Evolutionary conservation across 441 rosid genomes (phyloP).

Genomic region (Iberis amara): DNA sequence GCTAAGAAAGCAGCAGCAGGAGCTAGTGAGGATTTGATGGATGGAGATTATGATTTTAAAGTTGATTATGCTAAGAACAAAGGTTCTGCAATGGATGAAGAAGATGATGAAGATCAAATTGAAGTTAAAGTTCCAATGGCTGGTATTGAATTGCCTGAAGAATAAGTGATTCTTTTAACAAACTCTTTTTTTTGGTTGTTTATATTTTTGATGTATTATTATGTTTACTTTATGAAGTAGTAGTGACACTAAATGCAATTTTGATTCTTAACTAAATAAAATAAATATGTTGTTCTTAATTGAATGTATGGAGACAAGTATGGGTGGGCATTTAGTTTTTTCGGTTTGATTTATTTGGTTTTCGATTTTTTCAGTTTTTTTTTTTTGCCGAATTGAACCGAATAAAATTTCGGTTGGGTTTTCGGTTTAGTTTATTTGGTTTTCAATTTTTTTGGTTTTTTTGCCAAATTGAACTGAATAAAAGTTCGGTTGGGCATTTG

Average conservation of each 20-base stretch:
- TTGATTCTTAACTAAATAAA: neutral
- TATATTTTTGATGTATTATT: neutral
- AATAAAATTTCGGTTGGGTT: no score
- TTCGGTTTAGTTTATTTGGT: no score
- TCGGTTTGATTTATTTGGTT: no score
- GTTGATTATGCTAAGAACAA: constrained; percentile 56
- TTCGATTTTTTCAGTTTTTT: no score
- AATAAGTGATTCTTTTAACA: constrained; percentile 23
- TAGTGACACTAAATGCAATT: neutral
- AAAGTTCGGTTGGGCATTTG: no score
- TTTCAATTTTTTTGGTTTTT: no score
- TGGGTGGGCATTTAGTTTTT: no score
- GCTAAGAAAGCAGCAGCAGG: constrained; percentile 34
- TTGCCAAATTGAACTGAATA: no score
- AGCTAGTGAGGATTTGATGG: constrained; percentile 45
- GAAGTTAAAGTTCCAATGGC: constrained; percentile 50
- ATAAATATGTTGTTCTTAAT: no score
- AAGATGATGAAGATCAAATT: constrained; percentile 28
- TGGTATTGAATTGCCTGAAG: constrained; percentile 44
- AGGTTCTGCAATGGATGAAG: constrained; percentile 42
- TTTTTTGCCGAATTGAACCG: no score
- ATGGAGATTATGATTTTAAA: constrained; percentile 73
- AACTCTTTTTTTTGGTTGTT: neutral
- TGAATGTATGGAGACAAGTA: no score
- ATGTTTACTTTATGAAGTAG: neutral